Base-by-base conservation (phyloP, 2,329 filamentous ascomycete species). In the Aspergillus eucalypticola region DNA sequence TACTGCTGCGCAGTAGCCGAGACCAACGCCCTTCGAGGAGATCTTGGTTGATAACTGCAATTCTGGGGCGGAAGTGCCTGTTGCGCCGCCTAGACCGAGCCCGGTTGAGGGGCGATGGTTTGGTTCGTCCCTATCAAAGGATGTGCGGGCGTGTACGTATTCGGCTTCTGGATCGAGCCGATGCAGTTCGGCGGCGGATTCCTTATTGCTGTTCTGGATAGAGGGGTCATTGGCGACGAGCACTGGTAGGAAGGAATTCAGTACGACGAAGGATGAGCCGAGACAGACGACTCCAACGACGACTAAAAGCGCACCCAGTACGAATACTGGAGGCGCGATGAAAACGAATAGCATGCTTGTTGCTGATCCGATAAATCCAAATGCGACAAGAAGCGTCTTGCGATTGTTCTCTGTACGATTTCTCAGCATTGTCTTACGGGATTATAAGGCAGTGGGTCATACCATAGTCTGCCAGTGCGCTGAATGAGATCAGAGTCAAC, bases 211-310 rank as follows among this genome's bases (percentile, higher is more conserved):
- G 15, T 70, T 71, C 56, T 75, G 75, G 11, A 83, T 72, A 0
- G 78, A 79, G 1, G 90, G 87, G 73, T 96, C 91, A 69, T 95
- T 88, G 48, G 92, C 85, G 58, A 96, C 93, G 2, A 97, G 83
- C 3, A 97, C 82, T 0, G 93, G 93, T 25, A 97, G 82, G 68
- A 96, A 97, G 0, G 92, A 96, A 76, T 97, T 97, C 25, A 97
- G 80, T 5, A 97, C 83, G 3, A 97, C 93, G 71, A 96, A 96
- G 0, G 91, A 96, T 3, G 92, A 91, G 5, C 93, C 93, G 65
- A 96, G 92, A 44, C 90, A 92, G 1, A 90, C 93, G 70, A 96
- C 96, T 17, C 92, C 90, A 44, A 96, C 80, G 61, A 96, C 90
- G 17, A 92, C 92, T 60, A 96, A 82, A 2, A 96, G 64, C 2